phyloP scores from a whole-genome alignment of 2,329 filamentous ascomycete species.

The Aspergillus quadrilineatus region DNA sequence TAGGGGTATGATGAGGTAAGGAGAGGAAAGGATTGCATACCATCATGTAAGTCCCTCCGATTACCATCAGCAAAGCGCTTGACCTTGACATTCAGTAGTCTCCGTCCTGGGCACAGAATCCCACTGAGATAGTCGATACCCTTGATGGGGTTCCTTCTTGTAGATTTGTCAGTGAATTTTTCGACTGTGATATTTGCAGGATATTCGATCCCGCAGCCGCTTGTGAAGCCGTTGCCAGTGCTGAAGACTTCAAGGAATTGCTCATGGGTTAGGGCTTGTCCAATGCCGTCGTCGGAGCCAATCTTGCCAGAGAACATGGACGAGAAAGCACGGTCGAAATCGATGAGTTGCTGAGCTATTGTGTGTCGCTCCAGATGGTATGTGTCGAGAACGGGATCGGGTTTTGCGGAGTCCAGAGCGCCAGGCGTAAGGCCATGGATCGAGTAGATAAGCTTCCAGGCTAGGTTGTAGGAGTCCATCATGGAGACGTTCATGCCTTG shows the following conservation, averaged over 20 bases:
- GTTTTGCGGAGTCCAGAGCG: constrained; percentile 6
- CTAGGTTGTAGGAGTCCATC: constrained; percentile 52
- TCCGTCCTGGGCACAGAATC: constrained; percentile 35
- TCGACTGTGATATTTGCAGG: constrained; percentile 30
- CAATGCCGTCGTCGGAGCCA: constrained; percentile 23
- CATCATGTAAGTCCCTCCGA: constrained; percentile 38
- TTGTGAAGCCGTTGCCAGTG: constrained; percentile 40
- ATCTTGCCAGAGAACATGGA: constrained; percentile 44
- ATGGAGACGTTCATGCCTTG: constrained; percentile 81
- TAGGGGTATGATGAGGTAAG: neutral
- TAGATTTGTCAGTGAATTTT: constrained; percentile 11
- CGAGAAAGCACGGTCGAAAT: constrained; percentile 42
- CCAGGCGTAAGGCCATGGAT: constrained; percentile 38
- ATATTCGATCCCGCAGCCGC: constrained; percentile 42
- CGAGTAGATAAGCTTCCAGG: constrained; percentile 41
- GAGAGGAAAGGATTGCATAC: constrained; percentile 16
- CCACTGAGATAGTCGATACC: constrained; percentile 38
- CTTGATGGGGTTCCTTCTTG: constrained; percentile 24
- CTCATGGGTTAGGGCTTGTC: constrained; percentile 32
- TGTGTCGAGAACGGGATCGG: constrained; percentile 35
- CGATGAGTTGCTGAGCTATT: constrained; percentile 40
- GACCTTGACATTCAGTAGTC: constrained; percentile 34
- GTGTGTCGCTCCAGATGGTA: constrained; percentile 40
- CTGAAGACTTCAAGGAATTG: constrained; percentile 39
- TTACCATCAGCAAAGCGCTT: constrained; percentile 40